A percentile compares a stretch with the other conserved stretches of the same genome.
phyloP scores from a whole-genome alignment of 441 rosid genomes.

The Euphorbia celastroides region DNA sequence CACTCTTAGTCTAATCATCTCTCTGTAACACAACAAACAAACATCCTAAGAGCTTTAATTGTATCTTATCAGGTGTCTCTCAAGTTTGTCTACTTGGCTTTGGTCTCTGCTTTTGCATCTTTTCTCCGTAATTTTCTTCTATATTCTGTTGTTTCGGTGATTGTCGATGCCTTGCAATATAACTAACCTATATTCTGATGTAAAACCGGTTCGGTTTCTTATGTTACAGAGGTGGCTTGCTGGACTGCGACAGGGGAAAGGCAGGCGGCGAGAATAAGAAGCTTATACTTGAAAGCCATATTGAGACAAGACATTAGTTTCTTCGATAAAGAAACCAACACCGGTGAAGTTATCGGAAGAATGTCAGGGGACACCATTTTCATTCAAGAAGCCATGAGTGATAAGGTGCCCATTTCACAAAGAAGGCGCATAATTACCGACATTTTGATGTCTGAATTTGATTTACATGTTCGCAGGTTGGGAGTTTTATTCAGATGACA shows the following conservation, averaged over 20 bases:
- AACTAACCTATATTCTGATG: no score
- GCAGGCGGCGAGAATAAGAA: slow-evolving; percentile 63
- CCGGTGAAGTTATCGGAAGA: slow-evolving; percentile 67
- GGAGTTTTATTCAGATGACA: slow-evolving; percentile 52
- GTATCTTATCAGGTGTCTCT: slow-evolving; percentile 44
- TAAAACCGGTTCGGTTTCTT: not conserved
- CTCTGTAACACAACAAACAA: no score
- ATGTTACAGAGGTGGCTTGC: slow-evolving; percentile 52
- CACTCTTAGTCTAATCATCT: no score
- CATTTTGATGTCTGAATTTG: no score
- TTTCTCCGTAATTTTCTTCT: slow-evolving; percentile 50
- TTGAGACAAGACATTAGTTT: slow-evolving; percentile 73
- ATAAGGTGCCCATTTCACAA: slow-evolving; percentile 38
- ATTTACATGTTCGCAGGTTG: slow-evolving; percentile 41
- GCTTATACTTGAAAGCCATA: slow-evolving; percentile 55
- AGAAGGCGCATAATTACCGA: no score
- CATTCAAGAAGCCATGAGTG: slow-evolving; percentile 82
- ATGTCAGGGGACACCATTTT: slow-evolving; percentile 80
- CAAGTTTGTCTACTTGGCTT: slow-evolving; percentile 51
- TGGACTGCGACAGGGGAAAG: slow-evolving; percentile 81
- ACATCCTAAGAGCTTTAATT: no score
- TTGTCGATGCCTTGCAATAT: no score
- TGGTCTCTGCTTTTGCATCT: slow-evolving; percentile 48
- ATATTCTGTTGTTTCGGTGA: no score
- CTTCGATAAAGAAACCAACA: slow-evolving; percentile 62